Base-by-base conservation (phyloP, 2,329 filamentous ascomycete genomes). In the Exophiala aquamarina region DNA sequence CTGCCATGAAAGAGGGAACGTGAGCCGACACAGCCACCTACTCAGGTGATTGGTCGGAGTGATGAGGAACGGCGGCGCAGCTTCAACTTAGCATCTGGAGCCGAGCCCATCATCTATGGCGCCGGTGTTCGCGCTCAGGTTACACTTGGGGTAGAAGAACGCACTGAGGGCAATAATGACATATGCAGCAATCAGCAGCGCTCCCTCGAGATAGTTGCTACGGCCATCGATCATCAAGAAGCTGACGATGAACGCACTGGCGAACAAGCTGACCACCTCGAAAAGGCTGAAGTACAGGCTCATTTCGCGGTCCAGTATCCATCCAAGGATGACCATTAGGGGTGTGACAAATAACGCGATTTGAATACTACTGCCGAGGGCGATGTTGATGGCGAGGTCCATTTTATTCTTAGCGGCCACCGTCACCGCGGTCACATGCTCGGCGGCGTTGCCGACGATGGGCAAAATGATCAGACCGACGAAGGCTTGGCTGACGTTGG, bases 231-330 rank as follows among this genome's bases (percentile, higher is more conserved):
- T 73, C 39, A 94, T 89, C 50, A 94, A 70, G 64, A 93, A 94
- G 69, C 92, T 93, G 68, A 92, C 87, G 54, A 94, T 89, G 55
- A 94, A 83, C 6, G 89, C 84, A 41, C 83, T 87, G 41, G 92
- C 82, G 67, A 94, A 94, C 61, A 94, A 79, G 47, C 86, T 88
- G 17, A 93, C 86, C 0, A 89, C 94, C 76, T 94, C 89, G 67
- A 94, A 95, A 39, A 89, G 77, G 50, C 89, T 89, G 67, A 94
- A 94, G 71, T 92, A 90, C 26, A 94, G 76, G 20, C 85, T 79
- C 83, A 88, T 87, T n/a, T 83, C 74, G 50, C 78, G 78, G 51
- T 75, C 69, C 65, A 87, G 77, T 50, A 76, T 77, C 84, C 84
- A 88, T n/a, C 83, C 84, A 15, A 87, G 71, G 18, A 87, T 80